Evolutionary conservation across 2,329 filamentous ascomycete genomes (phyloP).

Genomic region (Incumbomyces delicatus): DNA sequence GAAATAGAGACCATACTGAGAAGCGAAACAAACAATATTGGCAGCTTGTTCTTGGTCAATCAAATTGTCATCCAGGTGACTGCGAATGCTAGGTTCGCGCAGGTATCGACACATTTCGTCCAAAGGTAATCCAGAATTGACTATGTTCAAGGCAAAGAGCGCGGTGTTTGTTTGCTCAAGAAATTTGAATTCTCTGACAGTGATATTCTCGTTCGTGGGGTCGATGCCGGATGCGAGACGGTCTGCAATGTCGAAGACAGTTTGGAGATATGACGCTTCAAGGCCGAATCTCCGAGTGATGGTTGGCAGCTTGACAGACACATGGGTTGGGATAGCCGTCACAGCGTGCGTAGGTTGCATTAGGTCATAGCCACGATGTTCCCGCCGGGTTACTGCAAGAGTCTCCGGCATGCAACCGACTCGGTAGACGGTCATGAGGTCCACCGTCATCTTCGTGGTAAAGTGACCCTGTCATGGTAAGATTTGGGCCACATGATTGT

Average conservation of each 20-base stretch:
- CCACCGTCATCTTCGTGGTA: slow-evolving; percentile 10
- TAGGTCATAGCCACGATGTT: not conserved
- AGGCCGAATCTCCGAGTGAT: not conserved
- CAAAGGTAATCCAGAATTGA: slow-evolving; percentile 1
- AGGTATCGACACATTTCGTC: slow-evolving; percentile 5
- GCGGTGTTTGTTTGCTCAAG: slow-evolving; percentile 5
- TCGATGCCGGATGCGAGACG: slow-evolving; percentile 6
- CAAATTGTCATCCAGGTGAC: not conserved
- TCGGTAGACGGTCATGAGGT: slow-evolving; percentile 16
- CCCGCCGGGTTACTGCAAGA: slow-evolving; percentile 10
- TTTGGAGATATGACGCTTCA: not conserved
- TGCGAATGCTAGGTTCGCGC: not conserved
- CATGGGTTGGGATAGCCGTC: too few relatives aligned
- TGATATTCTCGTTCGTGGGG: slow-evolving; percentile 4
- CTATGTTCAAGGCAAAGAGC: slow-evolving; percentile 5
- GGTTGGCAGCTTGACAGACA: not conserved
- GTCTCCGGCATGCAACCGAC: slow-evolving; percentile 16
- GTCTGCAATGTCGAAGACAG: not conserved
- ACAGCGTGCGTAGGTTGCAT: too few relatives aligned
- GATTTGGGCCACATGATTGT: not conserved
- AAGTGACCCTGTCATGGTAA: slow-evolving; percentile 15
- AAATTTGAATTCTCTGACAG: slow-evolving; percentile 1
- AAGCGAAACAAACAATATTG: slow-evolving; percentile 6
- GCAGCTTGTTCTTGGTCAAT: slow-evolving; percentile 7
- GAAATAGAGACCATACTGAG: slow-evolving; percentile 6